Evolutionary conservation across 495 filamentous ascomycete genomes (phyloP), one percentile per base, ranked within the genome.

Genomic region (Talaromyces adpressus): DNA sequence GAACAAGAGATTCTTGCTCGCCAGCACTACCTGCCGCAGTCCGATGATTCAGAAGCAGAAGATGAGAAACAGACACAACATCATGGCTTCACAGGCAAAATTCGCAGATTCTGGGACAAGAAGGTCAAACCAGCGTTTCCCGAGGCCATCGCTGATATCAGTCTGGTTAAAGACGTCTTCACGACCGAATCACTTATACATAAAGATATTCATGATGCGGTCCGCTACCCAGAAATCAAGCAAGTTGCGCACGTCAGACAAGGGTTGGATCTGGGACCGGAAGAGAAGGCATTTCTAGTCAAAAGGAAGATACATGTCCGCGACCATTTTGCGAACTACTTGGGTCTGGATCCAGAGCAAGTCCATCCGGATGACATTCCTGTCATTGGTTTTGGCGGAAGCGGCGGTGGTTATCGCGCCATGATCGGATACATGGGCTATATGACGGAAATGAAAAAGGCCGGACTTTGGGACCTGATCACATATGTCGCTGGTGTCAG

Each of bases 401-500:
- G 60, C 9, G 60, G 60, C 18, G 60, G 60, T 12, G 60, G 60
- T 5, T 62, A 62, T 36, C 60, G 60, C 16, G 60, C 60, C 27
- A 62, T 62, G 60, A 62, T 62, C 29, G 60, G 60, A 29, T 34
- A 51, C 9, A 41, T 62, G 5, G 60, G 60, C 3, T 62, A 62
- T 25, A 53, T 62, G 60, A 14, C 45, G 9, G 60, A 62, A 36
- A 62, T 62, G 60, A 62, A 62, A 62, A 62, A 23, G 47, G 25
- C 45, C 2, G 60, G 60, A 14, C 27, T 62, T 0, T 62, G 60
- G 60, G 60, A 97, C 70, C 96, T 92, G 71, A 83, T 89, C 0
- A 98, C 92, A 0, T 98, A 98, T 68, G 93, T 91, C 1, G 91
- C 94, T 34, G 60, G 60, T 22, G 60, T 62, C 5, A 62, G 60